Base-by-base conservation (phyloP, 2,329 filamentous ascomycete species). In the Botrytis elliptica region DNA sequence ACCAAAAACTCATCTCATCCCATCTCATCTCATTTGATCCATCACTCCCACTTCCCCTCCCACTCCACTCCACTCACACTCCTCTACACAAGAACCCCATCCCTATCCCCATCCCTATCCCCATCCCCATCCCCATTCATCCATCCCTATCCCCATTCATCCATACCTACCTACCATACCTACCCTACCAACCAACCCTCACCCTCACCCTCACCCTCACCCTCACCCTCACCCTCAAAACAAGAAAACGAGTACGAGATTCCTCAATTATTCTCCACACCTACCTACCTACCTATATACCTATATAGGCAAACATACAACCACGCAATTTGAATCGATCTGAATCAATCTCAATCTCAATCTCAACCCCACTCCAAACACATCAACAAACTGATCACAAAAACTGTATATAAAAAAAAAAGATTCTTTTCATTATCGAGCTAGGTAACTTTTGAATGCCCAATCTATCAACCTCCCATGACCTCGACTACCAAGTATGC, bases 381-480 rank as follows among this genome's bases (percentile, higher is more conserved):
- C 22, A 38, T 38, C 4, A 49, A 22, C 36, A 42, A 46, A 46
- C 25, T 25, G 22, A 38, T n/a, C 65, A 55, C 18, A 40, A 55
- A 68, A 29, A 29, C 36, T 57, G 38, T 42, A 3, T 29, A 29
- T 29, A 29, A 2, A 29, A 29, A 22, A 55, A 57, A n/a, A 25
- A 66, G 9, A 44, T 12, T 55, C 25, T 66, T 36, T 68, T 57
- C 49, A 68, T 68, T 68, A 57, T 73, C 67, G 71, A 77, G 76
- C 75, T 74, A 44, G 16, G 18, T 44, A 76, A 77, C 74, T 79
- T 79, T 79, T 78, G 33, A 67, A n/a, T 67, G 16, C 76, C 77
- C 77, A 75, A 75, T 78, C 76, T 79, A 78, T 75, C 77, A 76
- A 79, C 78, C 76, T 75, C 55, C 70, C 68, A 52, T 40, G 62